Percentiles rank a stretch among this genome's conserved stretches.
Evolutionary conservation across 805 yeast species (phyloP).

Genomic region (Kodamaea kaohsiungensis): DNA sequence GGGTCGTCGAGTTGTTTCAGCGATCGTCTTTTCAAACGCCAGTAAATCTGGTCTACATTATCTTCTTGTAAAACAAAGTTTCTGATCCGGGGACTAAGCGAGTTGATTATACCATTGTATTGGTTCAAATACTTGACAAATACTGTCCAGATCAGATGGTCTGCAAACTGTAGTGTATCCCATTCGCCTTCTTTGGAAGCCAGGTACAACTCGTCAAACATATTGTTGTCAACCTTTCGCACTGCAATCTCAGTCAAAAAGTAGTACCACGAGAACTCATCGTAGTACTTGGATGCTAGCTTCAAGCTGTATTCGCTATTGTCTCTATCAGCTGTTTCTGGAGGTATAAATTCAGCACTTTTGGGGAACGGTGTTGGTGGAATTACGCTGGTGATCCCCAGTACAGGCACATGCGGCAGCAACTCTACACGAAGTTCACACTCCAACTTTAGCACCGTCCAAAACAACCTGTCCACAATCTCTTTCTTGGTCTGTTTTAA

Average conservation of each 20-base stretch:
- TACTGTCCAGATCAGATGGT: constrained; percentile 24
- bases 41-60: constrained; percentile 31
- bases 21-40: constrained; percentile 20
- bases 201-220: constrained; percentile 32
- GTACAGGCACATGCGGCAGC: constrained; percentile 32
- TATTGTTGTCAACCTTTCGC: constrained; percentile 37
- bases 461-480: constrained; percentile 31
- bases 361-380: constrained; percentile 37
- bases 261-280: constrained; percentile 38
- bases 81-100: constrained; percentile 35
- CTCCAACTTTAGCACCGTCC: constrained; percentile 40
- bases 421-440: constrained; percentile 37
- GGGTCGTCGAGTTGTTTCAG: constrained; percentile 3
- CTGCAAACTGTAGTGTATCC: constrained; percentile 25
- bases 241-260: constrained; percentile 42
- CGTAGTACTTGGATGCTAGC: constrained; percentile 24
- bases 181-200: constrained; percentile 17
- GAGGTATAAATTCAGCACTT: constrained; percentile 25
- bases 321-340: constrained; percentile 9
- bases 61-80: constrained; percentile 33
- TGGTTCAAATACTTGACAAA: constrained; percentile 36
- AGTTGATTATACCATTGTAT: constrained; percentile 39
- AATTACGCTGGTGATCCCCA: constrained; percentile 31
- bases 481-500: constrained; percentile 13
- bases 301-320: constrained; percentile 23